Evolutionary conservation across 257 asterid species (phyloP).

Genomic region (Forsythia viridissima): DNA sequence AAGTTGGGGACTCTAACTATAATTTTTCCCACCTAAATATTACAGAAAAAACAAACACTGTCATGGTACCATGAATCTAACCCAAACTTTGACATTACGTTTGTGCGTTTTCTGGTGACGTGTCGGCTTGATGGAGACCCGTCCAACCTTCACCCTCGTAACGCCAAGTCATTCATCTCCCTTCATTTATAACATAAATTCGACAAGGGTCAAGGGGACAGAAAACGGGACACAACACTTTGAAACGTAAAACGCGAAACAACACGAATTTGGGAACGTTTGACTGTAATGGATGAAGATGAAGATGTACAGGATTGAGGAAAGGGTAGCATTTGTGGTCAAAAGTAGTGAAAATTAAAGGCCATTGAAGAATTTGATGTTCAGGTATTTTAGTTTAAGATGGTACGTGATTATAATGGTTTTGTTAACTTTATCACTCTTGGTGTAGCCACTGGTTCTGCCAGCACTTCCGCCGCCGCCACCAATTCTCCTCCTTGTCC

Average conservation of each 20-base stretch:
- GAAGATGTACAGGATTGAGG: slow-evolving; percentile 36
- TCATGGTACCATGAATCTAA: slow-evolving; percentile 54
- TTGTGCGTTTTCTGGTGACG: slow-evolving; percentile 30
- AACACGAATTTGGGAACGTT: background rate
- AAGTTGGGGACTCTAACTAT: background rate
- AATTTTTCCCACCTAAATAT: slow-evolving; percentile 11
- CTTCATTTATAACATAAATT: background rate
- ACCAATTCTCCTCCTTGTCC: slow-evolving; percentile 45
- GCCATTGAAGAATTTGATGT: slow-evolving; percentile 28
- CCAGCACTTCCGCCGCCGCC: slow-evolving; percentile 90
- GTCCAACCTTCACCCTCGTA: background rate
- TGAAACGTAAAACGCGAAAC: too few species aligned
- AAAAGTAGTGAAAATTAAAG: background rate
- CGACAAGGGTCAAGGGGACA: too few species aligned
- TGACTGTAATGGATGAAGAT: slow-evolving; percentile 21
- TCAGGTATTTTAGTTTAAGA: slow-evolving; percentile 23
- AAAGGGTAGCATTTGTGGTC: slow-evolving; percentile 20
- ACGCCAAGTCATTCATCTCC: background rate
- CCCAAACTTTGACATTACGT: slow-evolving; percentile 44
- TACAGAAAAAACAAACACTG: slow-evolving; percentile 17
- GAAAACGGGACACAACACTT: too few species aligned
- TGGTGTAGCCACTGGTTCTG: slow-evolving; percentile 56
- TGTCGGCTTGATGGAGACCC: slow-evolving; percentile 29
- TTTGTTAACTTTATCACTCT: slow-evolving; percentile 40
- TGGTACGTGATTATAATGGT: slow-evolving; percentile 31